These are phyloP conservation scores for Adansonia rubrostipa DNA, from an alignment of 441 rosid genomes.

Conservation along the genomic window DNA sequence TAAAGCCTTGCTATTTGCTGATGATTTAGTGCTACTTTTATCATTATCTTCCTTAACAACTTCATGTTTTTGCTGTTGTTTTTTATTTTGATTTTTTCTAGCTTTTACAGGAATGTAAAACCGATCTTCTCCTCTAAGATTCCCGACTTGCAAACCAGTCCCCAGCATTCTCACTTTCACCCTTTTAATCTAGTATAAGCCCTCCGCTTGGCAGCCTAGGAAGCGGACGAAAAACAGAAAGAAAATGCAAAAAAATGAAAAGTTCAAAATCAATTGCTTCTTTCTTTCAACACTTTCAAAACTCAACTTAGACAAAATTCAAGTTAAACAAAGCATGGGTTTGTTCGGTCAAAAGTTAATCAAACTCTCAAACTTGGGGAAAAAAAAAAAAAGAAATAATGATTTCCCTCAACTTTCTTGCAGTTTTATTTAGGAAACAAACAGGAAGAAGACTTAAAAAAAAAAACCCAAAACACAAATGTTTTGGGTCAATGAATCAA, in stretches of 20 bases:
- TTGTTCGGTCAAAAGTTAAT: not conserved
- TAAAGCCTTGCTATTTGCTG: conserved; percentile 15
- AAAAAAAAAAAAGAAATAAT: not conserved
- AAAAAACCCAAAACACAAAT: not conserved
- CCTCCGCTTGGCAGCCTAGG: conserved; percentile 12
- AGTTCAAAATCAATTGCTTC: not conserved
- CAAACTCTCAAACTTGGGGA: not conserved
- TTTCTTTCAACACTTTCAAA: not conserved
- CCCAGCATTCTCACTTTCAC: conserved; percentile 37
- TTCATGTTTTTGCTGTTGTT: conserved; percentile 31
- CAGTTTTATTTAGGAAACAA: conserved; percentile 17
- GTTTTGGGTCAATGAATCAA: not conserved
- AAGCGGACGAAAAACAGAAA: conserved; percentile 15
- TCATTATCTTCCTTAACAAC: conserved; percentile 24
- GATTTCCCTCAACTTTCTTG: conserved; percentile 4
- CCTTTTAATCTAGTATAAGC: not conserved
- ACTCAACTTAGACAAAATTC: not conserved
- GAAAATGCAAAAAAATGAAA: not conserved
- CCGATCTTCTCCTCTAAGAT: conserved; percentile 39
- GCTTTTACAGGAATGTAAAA: conserved; percentile 42
- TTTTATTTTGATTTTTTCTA: conserved; percentile 41
- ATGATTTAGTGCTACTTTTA: conserved; percentile 8
- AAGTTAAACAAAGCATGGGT: no score
- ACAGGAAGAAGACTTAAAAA: not conserved
- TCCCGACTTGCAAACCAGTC: conserved; percentile 35